phyloP scores from a whole-genome alignment of 2,329 filamentous ascomycete species.

The Massarina eburnea region DNA sequence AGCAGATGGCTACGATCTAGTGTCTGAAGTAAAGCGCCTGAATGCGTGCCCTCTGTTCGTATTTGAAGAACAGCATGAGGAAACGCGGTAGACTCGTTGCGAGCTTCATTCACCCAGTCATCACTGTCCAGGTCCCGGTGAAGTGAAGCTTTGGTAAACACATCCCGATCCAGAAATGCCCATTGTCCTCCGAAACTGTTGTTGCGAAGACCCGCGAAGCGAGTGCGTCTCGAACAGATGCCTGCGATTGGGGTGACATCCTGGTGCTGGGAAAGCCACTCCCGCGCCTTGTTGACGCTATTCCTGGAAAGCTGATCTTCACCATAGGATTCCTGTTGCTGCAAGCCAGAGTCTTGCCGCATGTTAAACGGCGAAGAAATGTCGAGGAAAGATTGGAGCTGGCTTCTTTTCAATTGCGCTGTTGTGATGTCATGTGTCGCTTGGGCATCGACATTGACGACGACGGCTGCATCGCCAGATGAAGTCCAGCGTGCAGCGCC shows the following conservation, averaged over 20 bases:
- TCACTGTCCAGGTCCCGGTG: constrained; percentile 29
- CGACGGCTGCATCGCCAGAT: constrained; percentile 35
- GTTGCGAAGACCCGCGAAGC: constrained; percentile 53
- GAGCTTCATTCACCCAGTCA: constrained; percentile 33
- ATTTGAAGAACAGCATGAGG: constrained; percentile 56
- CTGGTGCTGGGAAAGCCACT: constrained; percentile 49
- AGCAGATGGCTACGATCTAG: constrained; percentile 53
- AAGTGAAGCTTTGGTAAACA: constrained; percentile 44
- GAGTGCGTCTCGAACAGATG: constrained; percentile 48
- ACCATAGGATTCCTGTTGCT: constrained; percentile 13
- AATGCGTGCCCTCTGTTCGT: constrained; percentile 49
- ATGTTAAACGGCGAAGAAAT: constrained; percentile 19
- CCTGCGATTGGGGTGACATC: constrained; percentile 51
- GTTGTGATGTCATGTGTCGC: constrained; percentile 22
- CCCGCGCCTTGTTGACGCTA: constrained; percentile 31
- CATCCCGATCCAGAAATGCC: constrained; percentile 52
- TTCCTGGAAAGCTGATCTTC: constrained; percentile 2
- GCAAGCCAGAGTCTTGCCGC: constrained; percentile 9
- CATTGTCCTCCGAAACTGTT: constrained; percentile 46
- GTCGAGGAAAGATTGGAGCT: constrained; percentile 45
- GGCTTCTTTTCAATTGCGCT: constrained; percentile 46
- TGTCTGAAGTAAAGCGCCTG: constrained; percentile 43
- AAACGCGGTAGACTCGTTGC: constrained; percentile 38
- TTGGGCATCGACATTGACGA: constrained; percentile 17
- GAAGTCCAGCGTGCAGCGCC: constrained; percentile 40